Percentiles rank a stretch among this genome's conserved stretches.
These are phyloP conservation scores for Sophora flavescens DNA, from an alignment of 306 rosid species.

Conservation along the genomic window DNA sequence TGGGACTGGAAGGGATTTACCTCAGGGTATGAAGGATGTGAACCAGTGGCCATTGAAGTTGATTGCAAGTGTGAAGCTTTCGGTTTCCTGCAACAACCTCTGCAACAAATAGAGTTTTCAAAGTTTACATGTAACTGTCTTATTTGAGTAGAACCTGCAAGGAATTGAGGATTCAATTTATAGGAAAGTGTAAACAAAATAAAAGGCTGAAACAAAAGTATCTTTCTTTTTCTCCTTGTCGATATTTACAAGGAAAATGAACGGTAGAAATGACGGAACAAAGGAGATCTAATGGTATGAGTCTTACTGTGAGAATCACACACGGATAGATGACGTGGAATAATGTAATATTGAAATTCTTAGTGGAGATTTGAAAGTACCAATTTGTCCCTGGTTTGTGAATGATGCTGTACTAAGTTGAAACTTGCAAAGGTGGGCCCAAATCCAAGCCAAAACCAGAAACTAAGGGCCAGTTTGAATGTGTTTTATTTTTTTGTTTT, in stretches of 20 bases:
- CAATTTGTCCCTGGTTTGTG: background rate
- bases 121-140: background rate
- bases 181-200: slow-evolving; percentile 17
- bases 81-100: too few relatives aligned
- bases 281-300: slow-evolving; percentile 33
- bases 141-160: slow-evolving; percentile 53
- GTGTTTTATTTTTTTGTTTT: too few relatives aligned
- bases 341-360: too few relatives aligned
- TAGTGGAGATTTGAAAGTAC: background rate
- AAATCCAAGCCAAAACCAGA: background rate
- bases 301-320: background rate
- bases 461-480: background rate
- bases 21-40: too few relatives aligned
- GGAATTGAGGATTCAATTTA: slow-evolving; percentile 56
- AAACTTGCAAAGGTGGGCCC: slow-evolving; percentile 30
- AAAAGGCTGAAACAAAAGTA: background rate
- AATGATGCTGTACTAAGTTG: background rate
- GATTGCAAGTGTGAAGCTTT: background rate
- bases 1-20: too few relatives aligned
- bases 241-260: slow-evolving; percentile 31
- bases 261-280: slow-evolving; percentile 24
- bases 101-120: too few relatives aligned
- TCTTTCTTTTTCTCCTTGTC: background rate
- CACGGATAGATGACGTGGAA: slow-evolving; percentile 46
- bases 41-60: too few relatives aligned